Percentiles rank a stretch among this genome's conserved stretches.
phyloP scores from a whole-genome alignment of 2,329 filamentous ascomycete species.

The Stemphylium lycopersici region DNA sequence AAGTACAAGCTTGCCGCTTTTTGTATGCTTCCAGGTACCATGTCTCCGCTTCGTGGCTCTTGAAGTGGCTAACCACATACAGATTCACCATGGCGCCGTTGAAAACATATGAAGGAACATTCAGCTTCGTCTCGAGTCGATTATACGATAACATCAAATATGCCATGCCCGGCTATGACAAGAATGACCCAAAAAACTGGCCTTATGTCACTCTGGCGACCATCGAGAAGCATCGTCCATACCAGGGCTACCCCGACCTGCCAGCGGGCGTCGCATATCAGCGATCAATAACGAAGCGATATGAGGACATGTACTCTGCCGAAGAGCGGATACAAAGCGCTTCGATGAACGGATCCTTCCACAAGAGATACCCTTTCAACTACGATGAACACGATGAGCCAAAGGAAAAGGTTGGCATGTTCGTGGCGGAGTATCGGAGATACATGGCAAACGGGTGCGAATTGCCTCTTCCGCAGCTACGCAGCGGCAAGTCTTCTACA shows the following conservation, averaged over 20 bases:
- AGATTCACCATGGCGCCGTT: not conserved
- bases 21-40: not conserved
- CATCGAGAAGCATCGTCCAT: not conserved
- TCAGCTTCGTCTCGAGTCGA: conserved; percentile 6
- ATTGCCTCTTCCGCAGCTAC: not conserved
- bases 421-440: not conserved
- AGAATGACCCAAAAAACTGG: conserved; percentile 8
- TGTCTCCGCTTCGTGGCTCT: not conserved
- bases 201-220: conserved; percentile 3
- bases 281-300: conserved; percentile 3
- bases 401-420: conserved; percentile 1
- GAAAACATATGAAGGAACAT: not conserved
- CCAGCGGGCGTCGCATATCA: conserved; percentile 5
- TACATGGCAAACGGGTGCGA: not conserved
- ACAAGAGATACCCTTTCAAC: conserved; percentile 7
- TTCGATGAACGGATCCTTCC: not conserved
- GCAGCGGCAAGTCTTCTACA: not conserved
- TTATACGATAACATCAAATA: not conserved
- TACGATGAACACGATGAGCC: not conserved
- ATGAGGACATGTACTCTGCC: conserved; percentile 1
- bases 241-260: conserved; percentile 1
- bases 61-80: not conserved
- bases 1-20: not conserved
- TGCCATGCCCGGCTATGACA: not conserved
- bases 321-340: not conserved